Evolutionary conservation across 2,329 filamentous ascomycete species (phyloP).

Genomic region (Colletotrichum musae): DNA sequence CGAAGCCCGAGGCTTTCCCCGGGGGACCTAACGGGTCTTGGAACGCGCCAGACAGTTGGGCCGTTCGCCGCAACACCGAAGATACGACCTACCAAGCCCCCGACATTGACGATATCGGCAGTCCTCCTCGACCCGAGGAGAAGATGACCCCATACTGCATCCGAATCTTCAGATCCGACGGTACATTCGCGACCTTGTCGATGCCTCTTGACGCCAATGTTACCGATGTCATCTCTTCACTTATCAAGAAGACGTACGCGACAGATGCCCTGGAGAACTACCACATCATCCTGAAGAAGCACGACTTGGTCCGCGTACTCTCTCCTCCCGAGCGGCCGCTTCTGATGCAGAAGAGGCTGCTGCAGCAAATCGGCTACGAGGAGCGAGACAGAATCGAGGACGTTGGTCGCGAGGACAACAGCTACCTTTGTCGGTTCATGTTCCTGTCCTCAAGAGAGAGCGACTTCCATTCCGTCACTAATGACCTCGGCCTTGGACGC

Average conservation of each 20-base stretch:
- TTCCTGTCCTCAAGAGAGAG: constrained; percentile 92
- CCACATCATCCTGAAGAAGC: constrained; percentile 94
- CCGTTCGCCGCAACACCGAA: constrained; percentile 81
- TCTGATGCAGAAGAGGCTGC: constrained; percentile 89
- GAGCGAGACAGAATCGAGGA: constrained; percentile 91
- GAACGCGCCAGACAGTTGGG: constrained; percentile 98
- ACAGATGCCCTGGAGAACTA: constrained; percentile 94
- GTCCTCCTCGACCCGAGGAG: constrained; percentile 79
- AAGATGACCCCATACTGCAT: constrained; percentile 88
- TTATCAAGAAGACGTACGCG: constrained; percentile 94
- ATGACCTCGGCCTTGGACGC: constrained; percentile 84
- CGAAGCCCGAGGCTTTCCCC: constrained; percentile 33
- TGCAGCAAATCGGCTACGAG: constrained; percentile 93
- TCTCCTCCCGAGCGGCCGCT: constrained; percentile 85
- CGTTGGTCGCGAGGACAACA: constrained; percentile 95
- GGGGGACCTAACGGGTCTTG: constrained; percentile 73
- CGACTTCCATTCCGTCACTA: constrained; percentile 76
- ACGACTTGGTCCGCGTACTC: constrained; percentile 88
- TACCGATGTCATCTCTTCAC: constrained; percentile 86
- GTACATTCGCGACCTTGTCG: constrained; percentile 93
- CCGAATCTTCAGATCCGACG: constrained; percentile 93
- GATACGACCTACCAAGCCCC: constrained; percentile 70
- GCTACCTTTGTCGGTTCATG: constrained; percentile 95
- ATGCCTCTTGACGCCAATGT: constrained; percentile 88
- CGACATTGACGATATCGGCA: constrained; percentile 78